Conservation (phyloP, 1,139 yeast species). For the Yarrowia galli region DNA sequence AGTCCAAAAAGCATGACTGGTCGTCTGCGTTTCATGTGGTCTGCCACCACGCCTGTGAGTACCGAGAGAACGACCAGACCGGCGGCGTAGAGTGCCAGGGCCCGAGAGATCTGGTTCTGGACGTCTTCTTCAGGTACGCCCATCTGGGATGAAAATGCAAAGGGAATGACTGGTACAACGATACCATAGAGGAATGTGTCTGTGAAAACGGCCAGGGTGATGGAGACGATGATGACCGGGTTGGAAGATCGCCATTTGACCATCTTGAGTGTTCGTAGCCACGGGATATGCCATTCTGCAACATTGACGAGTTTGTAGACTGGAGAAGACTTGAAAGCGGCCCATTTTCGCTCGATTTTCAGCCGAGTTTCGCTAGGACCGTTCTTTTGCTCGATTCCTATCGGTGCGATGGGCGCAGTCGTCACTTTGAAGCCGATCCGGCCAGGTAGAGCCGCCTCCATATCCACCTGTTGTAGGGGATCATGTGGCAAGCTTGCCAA, state of each 20-base stretch:
- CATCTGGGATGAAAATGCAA: slow-evolving; percentile 48
- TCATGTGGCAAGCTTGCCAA: neutral
- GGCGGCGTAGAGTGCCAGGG: slow-evolving; percentile 50
- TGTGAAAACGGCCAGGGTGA: slow-evolving; percentile 50
- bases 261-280: slow-evolving; percentile 13
- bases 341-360: neutral
- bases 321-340: neutral
- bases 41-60: slow-evolving; percentile 49
- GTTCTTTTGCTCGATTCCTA: slow-evolving; percentile 3
- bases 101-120: slow-evolving; percentile 48
- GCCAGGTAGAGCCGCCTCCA: slow-evolving; percentile 18
- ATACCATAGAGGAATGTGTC: slow-evolving; percentile 50
- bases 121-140: slow-evolving; percentile 46
- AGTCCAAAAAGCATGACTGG: slow-evolving; percentile 50
- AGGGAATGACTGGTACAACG: slow-evolving; percentile 52
- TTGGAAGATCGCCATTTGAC: slow-evolving; percentile 48
- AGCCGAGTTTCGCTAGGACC: slow-evolving; percentile 2
- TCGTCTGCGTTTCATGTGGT: slow-evolving; percentile 46
- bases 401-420: slow-evolving; percentile 11
- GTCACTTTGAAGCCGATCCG: slow-evolving; percentile 11
- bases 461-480: neutral
- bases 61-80: slow-evolving; percentile 50
- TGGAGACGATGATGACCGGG: slow-evolving; percentile 46
- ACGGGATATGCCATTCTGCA: slow-evolving; percentile 28
- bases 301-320: neutral